A percentile compares a stretch with the other conserved stretches of the same genome.
These are phyloP conservation scores for Podospora australis DNA, from an alignment of 495 filamentous ascomycete genomes.

Conservation along the genomic window DNA sequence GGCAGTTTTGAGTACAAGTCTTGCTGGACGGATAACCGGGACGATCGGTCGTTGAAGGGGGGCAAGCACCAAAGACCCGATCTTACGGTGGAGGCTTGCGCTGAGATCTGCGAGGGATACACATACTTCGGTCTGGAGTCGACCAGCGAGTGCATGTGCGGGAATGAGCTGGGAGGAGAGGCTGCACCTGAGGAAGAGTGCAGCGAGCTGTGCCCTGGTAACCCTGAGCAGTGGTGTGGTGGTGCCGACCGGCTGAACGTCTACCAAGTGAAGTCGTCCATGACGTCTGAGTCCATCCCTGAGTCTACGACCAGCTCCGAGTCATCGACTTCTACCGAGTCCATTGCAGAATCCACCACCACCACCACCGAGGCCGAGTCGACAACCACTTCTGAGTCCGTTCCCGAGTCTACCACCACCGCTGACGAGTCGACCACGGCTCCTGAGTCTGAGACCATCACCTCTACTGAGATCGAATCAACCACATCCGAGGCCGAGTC, in stretches of 20 bases:
- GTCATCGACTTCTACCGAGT: background rate
- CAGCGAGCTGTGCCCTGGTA: conserved; percentile 12
- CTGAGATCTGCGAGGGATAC: conserved; percentile 21
- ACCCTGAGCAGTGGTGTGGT: conserved; percentile 12
- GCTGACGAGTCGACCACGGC: background rate
- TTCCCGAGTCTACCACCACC: background rate
- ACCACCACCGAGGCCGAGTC: background rate
- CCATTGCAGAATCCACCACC: background rate
- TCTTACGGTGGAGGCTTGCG: conserved; percentile 32
- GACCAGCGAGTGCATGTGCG: conserved; percentile 16
- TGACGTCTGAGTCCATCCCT: background rate
- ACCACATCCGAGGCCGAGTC: background rate
- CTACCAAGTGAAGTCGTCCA: background rate
- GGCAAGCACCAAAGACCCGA: conserved; percentile 8
- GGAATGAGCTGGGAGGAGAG: conserved; percentile 9
- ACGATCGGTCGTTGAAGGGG: conserved; percentile 16
- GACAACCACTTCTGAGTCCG: background rate
- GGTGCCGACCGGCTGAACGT: conserved; percentile 9
- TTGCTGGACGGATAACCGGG: conserved; percentile 31
- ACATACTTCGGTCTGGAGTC: conserved; percentile 14
- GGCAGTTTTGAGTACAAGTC: conserved; percentile 27
- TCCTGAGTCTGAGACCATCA: background rate
- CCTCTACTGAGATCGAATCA: background rate
- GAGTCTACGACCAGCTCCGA: background rate
- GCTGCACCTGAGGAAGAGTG: conserved; percentile 11